Conservation (phyloP, 2,329 filamentous ascomycete species). For the Penicillium vulpinum region DNA sequence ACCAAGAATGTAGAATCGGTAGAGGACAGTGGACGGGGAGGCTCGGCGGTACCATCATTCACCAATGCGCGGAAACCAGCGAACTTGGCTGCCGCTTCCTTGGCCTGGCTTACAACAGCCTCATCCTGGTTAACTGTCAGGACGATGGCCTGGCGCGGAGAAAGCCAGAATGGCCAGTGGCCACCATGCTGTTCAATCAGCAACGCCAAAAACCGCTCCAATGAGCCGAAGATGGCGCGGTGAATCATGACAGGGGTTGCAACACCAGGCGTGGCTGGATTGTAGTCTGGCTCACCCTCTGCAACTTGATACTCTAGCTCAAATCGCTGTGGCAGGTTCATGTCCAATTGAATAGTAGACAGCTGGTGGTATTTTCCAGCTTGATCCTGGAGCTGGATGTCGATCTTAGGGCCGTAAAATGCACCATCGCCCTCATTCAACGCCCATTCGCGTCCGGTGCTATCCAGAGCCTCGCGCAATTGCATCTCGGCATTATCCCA, state of each 20-base stretch:
- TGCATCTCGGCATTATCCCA: constrained; percentile 69
- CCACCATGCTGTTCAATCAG: constrained; percentile 81
- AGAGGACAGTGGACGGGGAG: constrained; percentile 46
- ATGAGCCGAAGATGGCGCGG: constrained; percentile 77
- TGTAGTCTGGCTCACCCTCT: constrained; percentile 44
- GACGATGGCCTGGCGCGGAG: constrained; percentile 73
- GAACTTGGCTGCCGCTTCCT: constrained; percentile 54
- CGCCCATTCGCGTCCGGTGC: constrained; percentile 67
- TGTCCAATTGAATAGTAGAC: constrained; percentile 85
- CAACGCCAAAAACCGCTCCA: constrained; percentile 81
- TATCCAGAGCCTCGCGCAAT: constrained; percentile 62
- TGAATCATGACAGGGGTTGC: constrained; percentile 79
- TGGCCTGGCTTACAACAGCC: constrained; percentile 47
- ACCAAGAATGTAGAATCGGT: constrained; percentile 65
- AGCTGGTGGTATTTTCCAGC: constrained; percentile 86
- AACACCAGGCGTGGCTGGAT: constrained; percentile 51
- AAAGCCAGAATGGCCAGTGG: constrained; percentile 85
- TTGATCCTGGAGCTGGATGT: constrained; percentile 76
- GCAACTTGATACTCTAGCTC: constrained; percentile 68
- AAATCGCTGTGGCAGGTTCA: constrained; percentile 83
- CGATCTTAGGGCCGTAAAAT: constrained; percentile 91
- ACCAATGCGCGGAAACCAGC: constrained; percentile 40
- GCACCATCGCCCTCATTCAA: constrained; percentile 80
- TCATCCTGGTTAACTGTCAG: constrained; percentile 66
- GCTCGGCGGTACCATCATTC: constrained; percentile 22